These are phyloP conservation scores for Orbilia quercus DNA, from an alignment of 2,329 filamentous ascomycete species.

Conservation along the genomic window DNA sequence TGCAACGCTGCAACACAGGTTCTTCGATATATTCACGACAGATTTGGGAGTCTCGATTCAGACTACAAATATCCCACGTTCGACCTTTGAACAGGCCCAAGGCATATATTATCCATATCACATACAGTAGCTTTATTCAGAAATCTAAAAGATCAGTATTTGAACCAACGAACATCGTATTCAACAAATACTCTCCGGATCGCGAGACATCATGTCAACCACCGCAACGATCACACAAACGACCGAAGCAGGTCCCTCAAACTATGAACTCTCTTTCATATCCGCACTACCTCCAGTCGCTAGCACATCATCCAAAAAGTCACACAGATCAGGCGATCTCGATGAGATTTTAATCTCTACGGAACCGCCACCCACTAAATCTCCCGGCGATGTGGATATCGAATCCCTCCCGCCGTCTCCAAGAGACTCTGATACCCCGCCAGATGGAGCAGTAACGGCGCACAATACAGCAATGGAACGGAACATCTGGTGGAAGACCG, in stretches of 20 bases:
- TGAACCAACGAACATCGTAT: not conserved
- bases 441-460: slow-evolving; percentile 55
- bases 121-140: too few relatives aligned
- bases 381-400: slow-evolving; percentile 29
- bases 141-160: too few relatives aligned
- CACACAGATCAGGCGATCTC: slow-evolving; percentile 6
- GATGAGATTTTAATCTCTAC: slow-evolving; percentile 42
- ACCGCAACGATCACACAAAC: slow-evolving; percentile 29
- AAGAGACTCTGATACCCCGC: slow-evolving; percentile 41
- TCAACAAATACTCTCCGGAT: slow-evolving; percentile 2
- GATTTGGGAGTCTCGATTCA: not conserved
- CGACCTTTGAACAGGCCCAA: too few relatives aligned
- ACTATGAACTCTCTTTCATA: slow-evolving; percentile 33
- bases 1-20: slow-evolving; percentile 20
- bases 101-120: too few relatives aligned
- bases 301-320: slow-evolving; percentile 11
- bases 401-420: slow-evolving; percentile 52
- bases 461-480: slow-evolving; percentile 57
- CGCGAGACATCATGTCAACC: slow-evolving; percentile 33
- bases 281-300: slow-evolving; percentile 16
- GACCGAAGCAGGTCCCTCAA: slow-evolving; percentile 16
- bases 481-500: slow-evolving; percentile 60
- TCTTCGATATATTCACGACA: not conserved
- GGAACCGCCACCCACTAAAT: slow-evolving; percentile 23
- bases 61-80: too few relatives aligned